Evolutionary conservation across 805 yeast genomes (phyloP), one percentile per base, ranked within the genome.

Genomic region (Candida manassasensis): DNA sequence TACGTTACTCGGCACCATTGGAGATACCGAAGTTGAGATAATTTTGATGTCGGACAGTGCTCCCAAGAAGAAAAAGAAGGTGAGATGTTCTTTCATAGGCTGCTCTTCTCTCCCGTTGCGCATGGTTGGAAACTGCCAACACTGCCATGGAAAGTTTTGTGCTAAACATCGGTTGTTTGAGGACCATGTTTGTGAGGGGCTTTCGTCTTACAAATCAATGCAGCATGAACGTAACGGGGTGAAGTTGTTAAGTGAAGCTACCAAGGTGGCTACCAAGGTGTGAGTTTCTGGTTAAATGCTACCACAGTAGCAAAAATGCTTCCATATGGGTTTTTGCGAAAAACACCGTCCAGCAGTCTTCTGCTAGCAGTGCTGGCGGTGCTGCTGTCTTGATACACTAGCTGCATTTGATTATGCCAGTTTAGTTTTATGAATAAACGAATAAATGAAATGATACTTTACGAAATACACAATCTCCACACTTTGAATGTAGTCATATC

Each of bases 131-230:
- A 88, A 81, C 55, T 87, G 96, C 58, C 73, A 79, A 36, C 83
- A 80, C 53, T 87, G 96, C 58, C 75, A 76, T 32, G 94, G 95
- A 29, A 82, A 81, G 51, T 87, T 77, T 58, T 87, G 96, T 59
- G 81, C 90, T 21, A 82, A 83, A 50, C 96, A 87, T 63, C 73
- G 96, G 38, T 67, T 87, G 37, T 68, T 88, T 62, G 96, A 87
- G 59, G 87, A 81, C 57, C 96, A 87, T 61, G 57, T 71, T 40
- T 87, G 96, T 55, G 68, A 72, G 38, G 95, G 93, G 5, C 71
- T 87, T 40, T 82, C 81, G 52, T 71, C 65, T 44, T 86, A 94
- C 67, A 85, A 85, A 67, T 89, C 86, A 49, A 77, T 73, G 49
- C 78, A 86, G 46, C 94, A 85, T 50, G 89, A 84, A 47, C 64